A percentile compares a stretch with the other conserved stretches of the same genome.
Conservation (phyloP, 2,329 filamentous ascomycete species). For the Sporothrix euskadiensis region DNA sequence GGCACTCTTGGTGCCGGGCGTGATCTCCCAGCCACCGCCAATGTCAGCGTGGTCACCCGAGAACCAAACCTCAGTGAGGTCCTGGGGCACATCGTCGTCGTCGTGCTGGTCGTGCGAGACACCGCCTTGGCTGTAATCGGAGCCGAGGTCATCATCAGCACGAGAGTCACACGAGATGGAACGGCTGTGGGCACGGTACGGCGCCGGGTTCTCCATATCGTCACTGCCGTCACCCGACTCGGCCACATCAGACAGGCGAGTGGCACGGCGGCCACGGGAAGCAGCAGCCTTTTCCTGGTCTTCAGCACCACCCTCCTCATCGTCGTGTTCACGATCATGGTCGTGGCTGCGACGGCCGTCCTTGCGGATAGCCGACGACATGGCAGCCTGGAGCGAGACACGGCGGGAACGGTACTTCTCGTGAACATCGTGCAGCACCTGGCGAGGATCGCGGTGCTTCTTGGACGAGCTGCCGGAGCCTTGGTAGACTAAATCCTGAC, state of each 20-base stretch:
- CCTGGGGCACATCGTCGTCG: conserved; percentile 58
- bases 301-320: background rate
- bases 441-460: conserved; percentile 32
- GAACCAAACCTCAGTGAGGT: conserved; percentile 81
- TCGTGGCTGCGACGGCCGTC: background rate
- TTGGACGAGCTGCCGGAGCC: conserved; percentile 33
- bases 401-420: conserved; percentile 42
- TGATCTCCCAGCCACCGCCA: conserved; percentile 68
- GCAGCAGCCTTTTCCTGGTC: background rate
- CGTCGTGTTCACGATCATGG: background rate
- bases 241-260: conserved; percentile 3
- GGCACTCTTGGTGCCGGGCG: conserved; percentile 59
- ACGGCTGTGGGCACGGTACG: conserved; percentile 46
- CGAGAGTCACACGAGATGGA: conserved; percentile 38
- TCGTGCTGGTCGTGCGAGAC: conserved; percentile 40
- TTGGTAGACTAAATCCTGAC: conserved; percentile 68
- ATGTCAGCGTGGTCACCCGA: conserved; percentile 77
- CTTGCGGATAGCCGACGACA: conserved; percentile 7
- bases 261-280: conserved; percentile 27
- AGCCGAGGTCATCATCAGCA: background rate
- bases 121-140: conserved; percentile 31
- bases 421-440: conserved; percentile 36
- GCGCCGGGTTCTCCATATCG: conserved; percentile 39
- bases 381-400: conserved; percentile 14
- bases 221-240: conserved; percentile 13